phyloP scores from a whole-genome alignment of 1,139 yeast genomes.

The Suhomyces bokatorum region DNA sequence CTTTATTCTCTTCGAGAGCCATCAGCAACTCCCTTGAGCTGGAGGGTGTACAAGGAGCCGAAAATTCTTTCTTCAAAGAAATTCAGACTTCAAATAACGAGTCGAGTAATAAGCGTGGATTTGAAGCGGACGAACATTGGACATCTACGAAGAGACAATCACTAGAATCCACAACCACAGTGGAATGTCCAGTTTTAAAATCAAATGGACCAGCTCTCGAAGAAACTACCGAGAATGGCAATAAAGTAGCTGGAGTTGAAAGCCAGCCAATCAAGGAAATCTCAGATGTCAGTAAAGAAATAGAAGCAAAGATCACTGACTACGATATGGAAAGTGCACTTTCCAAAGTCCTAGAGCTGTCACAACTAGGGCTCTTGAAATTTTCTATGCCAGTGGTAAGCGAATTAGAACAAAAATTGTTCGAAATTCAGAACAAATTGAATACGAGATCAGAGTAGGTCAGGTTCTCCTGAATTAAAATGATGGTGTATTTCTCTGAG shows the following conservation, averaged over 20 bases:
- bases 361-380: constrained; percentile 1
- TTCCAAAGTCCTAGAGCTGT: constrained; percentile 3
- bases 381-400: neutral
- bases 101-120: neutral
- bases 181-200: constrained; percentile 1
- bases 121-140: constrained; percentile 4
- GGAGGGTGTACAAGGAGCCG: neutral
- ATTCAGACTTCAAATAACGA: neutral
- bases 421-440: neutral
- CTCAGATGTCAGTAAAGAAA: constrained; percentile 1
- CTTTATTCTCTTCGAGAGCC: neutral
- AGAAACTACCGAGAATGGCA: neutral
- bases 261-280: neutral
- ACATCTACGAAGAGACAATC: neutral
- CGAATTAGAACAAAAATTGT: constrained; percentile 3
- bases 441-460: neutral
- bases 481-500: too few species aligned
- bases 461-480: neutral
- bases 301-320: constrained; percentile 2
- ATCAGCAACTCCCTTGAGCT: neutral
- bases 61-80: neutral
- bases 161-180: neutral
- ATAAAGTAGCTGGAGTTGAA: neutral
- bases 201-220: neutral
- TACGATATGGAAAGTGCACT: constrained; percentile 2